Base-by-base conservation (phyloP, 371 early-diverging fungal genomes). In the Synchytrium microbalum region DNA sequence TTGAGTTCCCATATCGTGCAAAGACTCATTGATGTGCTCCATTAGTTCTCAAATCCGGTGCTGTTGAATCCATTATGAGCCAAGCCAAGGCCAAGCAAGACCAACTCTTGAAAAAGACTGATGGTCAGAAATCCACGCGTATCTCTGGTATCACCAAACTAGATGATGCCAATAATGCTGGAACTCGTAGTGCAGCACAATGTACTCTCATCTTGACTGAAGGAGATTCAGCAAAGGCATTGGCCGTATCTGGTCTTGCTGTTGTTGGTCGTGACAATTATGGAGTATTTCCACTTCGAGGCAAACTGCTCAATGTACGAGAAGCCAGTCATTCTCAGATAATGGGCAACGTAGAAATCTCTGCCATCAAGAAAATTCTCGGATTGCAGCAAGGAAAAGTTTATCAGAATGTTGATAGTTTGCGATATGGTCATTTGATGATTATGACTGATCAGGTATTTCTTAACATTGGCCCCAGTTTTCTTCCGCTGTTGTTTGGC, bases 151-250 rank as follows among this genome's bases (percentile, higher is more conserved):
- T 99, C 58, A 79, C 90, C 55, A 99, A 99, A 75, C 86, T 99
- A 5, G 99, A 98, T 59, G 99, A 99, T 76, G 99, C 99, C 51
- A 98, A 97, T 66, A 78, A 84, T 62, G 99, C 99, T 10, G 99
- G 99, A 28, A 85, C 91, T 0, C 72, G 76, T 30, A 72, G 87
- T 24, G 88, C 90, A 31, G 69, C 81, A 32, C 66, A 95, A 3
- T 99, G 99, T 76, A 98, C 99, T 0, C 77, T 99, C 61, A 98
- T 99, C 63, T 78, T 99, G 54, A 99, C 99, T 0, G 99, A 99
- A 81, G 99, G 99, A 78, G 99, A 99, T 69, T 98, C 98, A 16
- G 99, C 99, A 70, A 99, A 99, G 74, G 75, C 97, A 0, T 77
- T 99, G 28, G 99, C 96, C 1, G 86, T 99, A 51, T 75, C 89